Evolutionary conservation across 2,329 filamentous ascomycete species (phyloP), one percentile per base, ranked within the genome.

Genomic region (Aspergillus sojae): DNA sequence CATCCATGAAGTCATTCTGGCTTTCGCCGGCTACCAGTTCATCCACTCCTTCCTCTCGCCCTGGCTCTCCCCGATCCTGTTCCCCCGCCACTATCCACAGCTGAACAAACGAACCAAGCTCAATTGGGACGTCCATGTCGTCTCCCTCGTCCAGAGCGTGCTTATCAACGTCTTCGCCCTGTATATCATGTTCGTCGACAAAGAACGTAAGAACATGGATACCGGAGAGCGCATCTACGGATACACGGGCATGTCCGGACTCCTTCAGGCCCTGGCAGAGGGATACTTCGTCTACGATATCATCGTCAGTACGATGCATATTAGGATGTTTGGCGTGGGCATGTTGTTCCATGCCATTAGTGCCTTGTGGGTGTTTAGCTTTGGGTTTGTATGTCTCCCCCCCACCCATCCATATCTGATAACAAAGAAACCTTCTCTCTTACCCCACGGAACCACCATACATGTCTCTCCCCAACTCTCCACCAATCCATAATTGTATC

Each of bases 61-160:
- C 5, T 75, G 75, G 58, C 70, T 89, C 62, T 88, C 85, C 52
- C 75, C 77, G 58, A 68, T 74, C 64, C 77, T 89, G 63, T 86
- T 86, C 69, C 85, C 86, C 21, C 74, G 78, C 50, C 80, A 80
- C 68, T 90, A 90, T 73, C 75, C 79, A 41, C 76, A 79, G 12
- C 80, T 90, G 68, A 83, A 79, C 63, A 74, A 74, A 28, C 84
- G 86, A 55, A 89, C 86, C 1, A 83, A 82, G 67, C 77, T 89
- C 58, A 89, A 88, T 77, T 90, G 88, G 88, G 85, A 90, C 75
- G 86, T 89, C 9, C 88, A 90, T 71, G 83, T 89, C 60, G 88
- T 89, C 48, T 87, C 85, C 0, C 80, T 90, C 48, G 78, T 88
- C 41, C 88, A 90, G 78, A 84, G 82, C 64, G 78, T 81, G 10